Conservation (phyloP, 129 eudicot genomes). For the Chrysanthemum lavandulifolium region DNA sequence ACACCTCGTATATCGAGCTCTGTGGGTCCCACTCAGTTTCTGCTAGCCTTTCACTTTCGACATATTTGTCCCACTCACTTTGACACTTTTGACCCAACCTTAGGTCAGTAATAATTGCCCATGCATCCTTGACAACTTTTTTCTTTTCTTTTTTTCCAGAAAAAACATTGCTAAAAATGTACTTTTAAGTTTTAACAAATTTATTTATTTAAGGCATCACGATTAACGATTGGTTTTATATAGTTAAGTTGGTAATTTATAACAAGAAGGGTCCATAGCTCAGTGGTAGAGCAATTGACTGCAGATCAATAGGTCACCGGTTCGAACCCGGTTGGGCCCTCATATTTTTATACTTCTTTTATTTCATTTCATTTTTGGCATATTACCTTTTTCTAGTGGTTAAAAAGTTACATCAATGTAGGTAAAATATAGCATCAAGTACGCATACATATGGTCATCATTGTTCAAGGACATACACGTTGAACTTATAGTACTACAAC, state of each 20-base stretch:
- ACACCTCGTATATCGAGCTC: conserved; percentile 24
- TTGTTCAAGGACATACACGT: background rate
- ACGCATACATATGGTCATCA: background rate
- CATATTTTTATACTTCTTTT: background rate
- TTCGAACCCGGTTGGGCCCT: conserved; percentile 99
- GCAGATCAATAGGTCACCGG: conserved; percentile 99
- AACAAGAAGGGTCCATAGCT: conserved; percentile 86
- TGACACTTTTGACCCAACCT: background rate
- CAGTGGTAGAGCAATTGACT: conserved; percentile 99
- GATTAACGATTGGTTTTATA: background rate
- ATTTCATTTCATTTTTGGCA: too few relatives aligned
- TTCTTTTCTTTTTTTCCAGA: background rate
- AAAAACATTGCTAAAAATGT: background rate
- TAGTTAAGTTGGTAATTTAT: background rate
- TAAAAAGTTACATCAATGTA: too few relatives aligned
- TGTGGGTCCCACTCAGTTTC: conserved; percentile 3
- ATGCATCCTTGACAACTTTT: background rate
- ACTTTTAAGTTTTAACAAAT: too few relatives aligned
- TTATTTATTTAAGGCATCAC: too few relatives aligned
- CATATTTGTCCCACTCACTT: background rate
- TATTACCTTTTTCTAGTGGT: too few relatives aligned
- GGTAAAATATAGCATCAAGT: too few relatives aligned
- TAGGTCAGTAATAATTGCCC: conserved; percentile 16
- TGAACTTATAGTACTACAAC: background rate
- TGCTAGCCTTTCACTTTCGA: background rate